phyloP scores from a whole-genome alignment of 768 basidiomycete genomes.

The Termitomyces sp. region DNA sequence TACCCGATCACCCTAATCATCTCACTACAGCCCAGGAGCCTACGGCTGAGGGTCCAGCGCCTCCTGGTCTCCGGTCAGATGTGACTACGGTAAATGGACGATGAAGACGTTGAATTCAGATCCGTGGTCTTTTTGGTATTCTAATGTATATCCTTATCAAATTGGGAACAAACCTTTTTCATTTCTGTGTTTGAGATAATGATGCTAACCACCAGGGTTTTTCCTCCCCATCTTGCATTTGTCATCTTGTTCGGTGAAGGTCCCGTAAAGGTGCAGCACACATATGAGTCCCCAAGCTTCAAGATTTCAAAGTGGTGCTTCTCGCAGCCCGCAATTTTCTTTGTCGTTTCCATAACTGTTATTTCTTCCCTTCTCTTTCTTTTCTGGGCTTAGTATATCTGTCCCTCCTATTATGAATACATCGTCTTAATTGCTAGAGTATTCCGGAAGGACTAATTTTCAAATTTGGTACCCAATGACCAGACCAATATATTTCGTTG shows the following conservation, averaged over 20 bases:
- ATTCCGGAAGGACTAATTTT: neutral
- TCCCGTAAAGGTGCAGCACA: neutral
- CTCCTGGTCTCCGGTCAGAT: conserved; percentile 48
- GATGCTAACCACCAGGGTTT: neutral
- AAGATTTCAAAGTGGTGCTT: neutral
- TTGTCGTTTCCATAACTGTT: neutral
- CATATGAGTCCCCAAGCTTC: neutral
- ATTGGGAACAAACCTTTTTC: conserved; percentile 1
- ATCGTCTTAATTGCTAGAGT: neutral
- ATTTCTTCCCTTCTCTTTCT: neutral
- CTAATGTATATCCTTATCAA: conserved; percentile 11
- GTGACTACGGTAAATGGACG: conserved; percentile 68
- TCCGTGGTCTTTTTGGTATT: neutral
- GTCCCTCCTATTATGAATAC: neutral
- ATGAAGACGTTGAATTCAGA: conserved; percentile 13
- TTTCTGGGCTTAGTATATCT: neutral
- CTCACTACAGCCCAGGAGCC: conserved; percentile 36
- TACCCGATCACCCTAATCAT: conserved; percentile 86
- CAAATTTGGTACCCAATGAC: neutral
- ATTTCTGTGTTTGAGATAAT: neutral
- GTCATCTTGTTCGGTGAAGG: neutral
- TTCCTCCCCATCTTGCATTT: neutral
- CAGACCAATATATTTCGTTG: neutral
- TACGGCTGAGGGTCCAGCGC: conserved; percentile 25
- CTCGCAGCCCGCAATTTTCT: too few relatives aligned